A percentile compares a stretch with the other conserved stretches of the same genome.
phyloP scores from a whole-genome alignment of 495 filamentous ascomycete species.

The Penicillium subrubescens region DNA sequence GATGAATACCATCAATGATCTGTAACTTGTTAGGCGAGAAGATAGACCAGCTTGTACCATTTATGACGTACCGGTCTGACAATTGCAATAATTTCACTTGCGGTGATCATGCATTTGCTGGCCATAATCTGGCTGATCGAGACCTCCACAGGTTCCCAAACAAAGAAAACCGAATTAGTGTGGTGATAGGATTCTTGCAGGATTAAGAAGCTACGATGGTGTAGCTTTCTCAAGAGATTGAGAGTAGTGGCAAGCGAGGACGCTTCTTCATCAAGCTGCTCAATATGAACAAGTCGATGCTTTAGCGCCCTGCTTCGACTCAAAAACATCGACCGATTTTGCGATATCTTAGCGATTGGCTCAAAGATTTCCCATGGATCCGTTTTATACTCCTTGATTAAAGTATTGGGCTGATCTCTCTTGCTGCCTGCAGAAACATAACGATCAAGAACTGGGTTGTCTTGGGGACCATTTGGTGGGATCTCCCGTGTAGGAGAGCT shows the following conservation, averaged over 20 bases:
- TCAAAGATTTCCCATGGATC: conserved; percentile 8
- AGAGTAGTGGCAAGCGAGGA: conserved; percentile 3
- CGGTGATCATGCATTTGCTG: conserved; percentile 6
- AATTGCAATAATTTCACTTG: conserved; percentile 4
- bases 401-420: neutral
- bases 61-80: conserved; percentile 4
- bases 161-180: neutral
- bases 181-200: conserved; percentile 11
- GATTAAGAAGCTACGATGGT: conserved; percentile 4
- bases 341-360: neutral
- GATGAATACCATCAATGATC: conserved; percentile 6
- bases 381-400: neutral
- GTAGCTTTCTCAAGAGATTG: conserved; percentile 1
- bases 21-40: neutral
- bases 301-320: conserved; percentile 2
- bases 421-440: neutral
- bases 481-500: neutral
- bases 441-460: neutral
- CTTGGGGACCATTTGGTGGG: neutral
- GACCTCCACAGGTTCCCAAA: conserved; percentile 11
- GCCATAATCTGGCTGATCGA: conserved; percentile 5
- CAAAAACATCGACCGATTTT: conserved; percentile 1
- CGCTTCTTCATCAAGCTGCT: neutral
- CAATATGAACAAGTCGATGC: conserved; percentile 7
- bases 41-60: neutral